phyloP scores from a whole-genome alignment of 352 stramenopile genomes.

The Pythium volutum region DNA sequence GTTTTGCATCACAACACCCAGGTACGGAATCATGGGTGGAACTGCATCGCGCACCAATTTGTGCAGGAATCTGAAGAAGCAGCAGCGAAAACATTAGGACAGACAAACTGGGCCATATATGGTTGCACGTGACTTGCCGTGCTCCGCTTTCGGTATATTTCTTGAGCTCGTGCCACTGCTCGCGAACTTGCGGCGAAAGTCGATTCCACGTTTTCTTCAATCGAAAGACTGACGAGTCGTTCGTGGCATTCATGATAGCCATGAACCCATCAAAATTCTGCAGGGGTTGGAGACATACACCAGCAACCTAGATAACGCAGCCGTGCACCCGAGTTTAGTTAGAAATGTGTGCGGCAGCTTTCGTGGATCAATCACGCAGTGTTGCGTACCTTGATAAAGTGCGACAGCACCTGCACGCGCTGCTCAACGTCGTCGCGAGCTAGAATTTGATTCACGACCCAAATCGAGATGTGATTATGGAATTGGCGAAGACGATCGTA shows the following conservation, averaged over 20 bases:
- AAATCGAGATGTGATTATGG: slow-evolving; percentile 85
- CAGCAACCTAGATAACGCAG: slow-evolving; percentile 46
- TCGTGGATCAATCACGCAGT: background rate
- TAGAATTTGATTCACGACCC: slow-evolving; percentile 83
- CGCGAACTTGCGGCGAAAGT: slow-evolving; percentile 58
- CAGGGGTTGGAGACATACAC: slow-evolving; percentile 64
- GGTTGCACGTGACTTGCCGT: slow-evolving; percentile 23
- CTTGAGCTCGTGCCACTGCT: slow-evolving; percentile 83
- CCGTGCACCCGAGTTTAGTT: background rate
- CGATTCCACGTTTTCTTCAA: slow-evolving; percentile 86
- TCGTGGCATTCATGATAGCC: slow-evolving; percentile 88
- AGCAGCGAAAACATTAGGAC: slow-evolving; percentile 1
- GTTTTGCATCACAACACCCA: slow-evolving; percentile 85
- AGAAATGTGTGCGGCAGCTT: background rate
- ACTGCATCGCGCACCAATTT: slow-evolving; percentile 74
- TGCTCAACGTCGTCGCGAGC: slow-evolving; percentile 73
- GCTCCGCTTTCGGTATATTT: slow-evolving; percentile 82
- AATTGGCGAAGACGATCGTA: slow-evolving; percentile 81
- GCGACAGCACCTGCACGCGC: slow-evolving; percentile 71
- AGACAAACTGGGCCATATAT: background rate
- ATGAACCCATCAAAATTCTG: slow-evolving; percentile 90
- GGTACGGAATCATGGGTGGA: slow-evolving; percentile 76
- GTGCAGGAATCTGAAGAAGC: slow-evolving; percentile 45
- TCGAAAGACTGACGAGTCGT: slow-evolving; percentile 84
- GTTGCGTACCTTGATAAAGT: slow-evolving; percentile 71